Evolutionary conservation across 2,329 filamentous ascomycete species (phyloP).

Genomic region (Monosporascus sp.): DNA sequence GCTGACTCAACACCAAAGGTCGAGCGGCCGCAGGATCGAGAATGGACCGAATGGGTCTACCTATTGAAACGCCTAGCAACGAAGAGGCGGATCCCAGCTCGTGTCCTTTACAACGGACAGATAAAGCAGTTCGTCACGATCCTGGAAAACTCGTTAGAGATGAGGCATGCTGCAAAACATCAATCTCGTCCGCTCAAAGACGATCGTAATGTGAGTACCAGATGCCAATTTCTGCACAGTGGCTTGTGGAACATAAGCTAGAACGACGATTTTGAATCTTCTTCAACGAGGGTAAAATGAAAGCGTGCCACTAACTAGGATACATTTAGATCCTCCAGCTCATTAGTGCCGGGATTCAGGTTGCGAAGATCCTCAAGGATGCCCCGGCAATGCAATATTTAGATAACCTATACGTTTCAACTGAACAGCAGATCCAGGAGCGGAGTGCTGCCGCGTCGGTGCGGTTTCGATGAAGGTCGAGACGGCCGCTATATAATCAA

Average conservation of each 20-base stretch:
- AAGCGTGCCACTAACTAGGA: not conserved
- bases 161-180: conserved; percentile 79
- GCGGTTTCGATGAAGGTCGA: conserved; percentile 31
- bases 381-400: conserved; percentile 77
- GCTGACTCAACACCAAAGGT: conserved; percentile 9
- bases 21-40: conserved; percentile 34
- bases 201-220: conserved; percentile 56
- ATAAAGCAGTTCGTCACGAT: conserved; percentile 90
- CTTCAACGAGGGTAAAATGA: not conserved
- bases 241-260: not conserved
- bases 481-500: conserved; percentile 11
- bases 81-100: conserved; percentile 76
- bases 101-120: conserved; percentile 81
- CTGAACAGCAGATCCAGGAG: conserved; percentile 72
- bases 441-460: conserved; percentile 41
- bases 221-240: not conserved
- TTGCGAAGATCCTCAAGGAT: conserved; percentile 82
- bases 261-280: not conserved
- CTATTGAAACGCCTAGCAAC: conserved; percentile 80
- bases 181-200: conserved; percentile 80
- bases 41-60: conserved; percentile 92
- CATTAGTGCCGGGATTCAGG: conserved; percentile 80
- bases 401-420: conserved; percentile 75
- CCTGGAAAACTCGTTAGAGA: conserved; percentile 81
- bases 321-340: conserved; percentile 63